Evolutionary conservation across 345 rosid species (phyloP), one percentile per base, ranked within the genome.

Genomic region (Eucalyptus pauciflora): DNA sequence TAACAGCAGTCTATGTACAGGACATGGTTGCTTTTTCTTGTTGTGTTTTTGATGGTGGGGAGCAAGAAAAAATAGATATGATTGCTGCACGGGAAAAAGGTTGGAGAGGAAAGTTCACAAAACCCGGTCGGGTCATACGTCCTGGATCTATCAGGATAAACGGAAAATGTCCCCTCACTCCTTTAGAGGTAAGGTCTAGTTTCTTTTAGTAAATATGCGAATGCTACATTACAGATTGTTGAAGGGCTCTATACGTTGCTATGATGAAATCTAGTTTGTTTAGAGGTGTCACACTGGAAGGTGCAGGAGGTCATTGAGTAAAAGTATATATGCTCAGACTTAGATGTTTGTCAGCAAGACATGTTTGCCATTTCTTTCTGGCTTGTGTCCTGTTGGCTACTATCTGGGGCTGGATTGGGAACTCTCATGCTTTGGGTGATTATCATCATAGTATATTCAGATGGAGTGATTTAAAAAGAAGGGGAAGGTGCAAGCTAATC

Each of bases 21-120:
- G 99, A 98, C 93, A 97, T 98, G 99, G 99, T 98, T 90, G 99
- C 99, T 92, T 98, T 98, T 93, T 98, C 99, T 88, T 98, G 99
- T 91, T 98, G 99, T 90, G 92, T 98, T 89, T 98, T 96, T 94
- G 99, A 96, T 93, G 99, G 99, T 76, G 99, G 99, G 54, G 93
- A 91, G 89, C 94, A 95, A 91, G 99, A 98, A 95, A 94, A 91
- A 86, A 89, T 89, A 91, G 99, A 97, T 91, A 98, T 98, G 99
- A 91, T 88, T 86, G 98, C 95, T 83, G 99, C 99, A 41, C 95
- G 99, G 93, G 99, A 98, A 92, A 93, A 95, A 91, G 99, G 99
- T 89, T 98, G 99, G 99, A 96, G 93, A 92, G 99, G 99, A 86
- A 98, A 98, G 90, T 98, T 98, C 90, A 96, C 99, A 86, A 98